Base-by-base conservation (phyloP, 2,329 filamentous ascomycete species). In the Didymella segeticola region DNA sequence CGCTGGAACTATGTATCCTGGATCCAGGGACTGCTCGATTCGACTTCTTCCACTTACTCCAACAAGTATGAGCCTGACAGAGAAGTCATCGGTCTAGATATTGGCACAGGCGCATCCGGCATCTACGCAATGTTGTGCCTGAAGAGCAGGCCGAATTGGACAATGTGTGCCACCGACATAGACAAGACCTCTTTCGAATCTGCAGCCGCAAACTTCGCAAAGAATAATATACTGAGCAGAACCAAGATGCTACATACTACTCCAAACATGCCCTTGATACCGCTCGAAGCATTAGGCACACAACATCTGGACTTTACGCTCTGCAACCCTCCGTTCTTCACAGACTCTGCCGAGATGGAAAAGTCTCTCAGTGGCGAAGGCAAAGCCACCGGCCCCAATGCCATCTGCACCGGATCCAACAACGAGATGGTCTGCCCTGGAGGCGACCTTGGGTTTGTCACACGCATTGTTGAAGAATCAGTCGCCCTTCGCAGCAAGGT, bases 241-340 rank as follows among this genome's bases (percentile, higher is more conserved):
- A 89, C 96, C 52, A 84, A 75, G 3, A 70, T 96, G 0, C 65
- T 91, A 0, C 72, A 81, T 33, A 86, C 86, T 1, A 72, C 77
- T 0, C 62, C 78, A 0, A 69, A 77, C 0, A 83, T 82, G 29
- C 64, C 77, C 0, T 76, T 97, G 1, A 81, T 98, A 5, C 87
- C 89, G 0, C 69, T 91, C 0, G 78, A 86, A 31, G 79, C 80
- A 0, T 68, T 87, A 1, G 74, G 72, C 19, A 69, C 83, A n/a
- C 57, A 67, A 9, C 80, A 78, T 3, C 79, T 96, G 36, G 88
- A 93, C 69, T 97, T 98, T 71, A 86, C 85, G 53, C 96, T 98
- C 86, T 93, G 89, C 60, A 99, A 99, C 63, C 95, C 95, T 0
- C 95, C 95, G 0, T 99, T 99, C 77, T 98, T 97, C 78, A 75